phyloP scores from a whole-genome alignment of 208 protist species.

The Vickermania spadyakhi region DNA sequence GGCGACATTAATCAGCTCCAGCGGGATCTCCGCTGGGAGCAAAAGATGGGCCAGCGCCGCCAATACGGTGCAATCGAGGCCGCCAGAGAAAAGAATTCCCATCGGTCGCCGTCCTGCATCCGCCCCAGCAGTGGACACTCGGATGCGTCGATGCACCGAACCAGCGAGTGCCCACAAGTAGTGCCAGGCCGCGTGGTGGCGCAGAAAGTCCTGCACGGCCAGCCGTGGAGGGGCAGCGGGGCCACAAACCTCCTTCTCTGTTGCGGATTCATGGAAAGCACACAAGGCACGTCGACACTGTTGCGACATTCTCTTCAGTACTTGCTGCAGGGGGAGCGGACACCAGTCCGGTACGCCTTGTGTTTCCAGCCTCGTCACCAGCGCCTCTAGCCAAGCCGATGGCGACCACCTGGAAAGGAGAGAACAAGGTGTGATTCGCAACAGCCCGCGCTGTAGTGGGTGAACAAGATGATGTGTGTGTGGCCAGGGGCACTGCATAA shows the following conservation, averaged over 20 bases:
- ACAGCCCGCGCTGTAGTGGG: slow-evolving; percentile 30
- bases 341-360: no score
- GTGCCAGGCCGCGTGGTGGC: background rate
- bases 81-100: slow-evolving; percentile 88
- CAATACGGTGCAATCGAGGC: slow-evolving; percentile 92
- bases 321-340: no score
- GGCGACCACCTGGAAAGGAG: no score
- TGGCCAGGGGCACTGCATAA: slow-evolving; percentile 33
- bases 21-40: slow-evolving; percentile 62
- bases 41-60: slow-evolving; percentile 85
- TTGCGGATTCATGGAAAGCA: no score
- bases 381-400: no score
- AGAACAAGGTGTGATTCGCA: no score
- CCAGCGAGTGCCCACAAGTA: background rate
- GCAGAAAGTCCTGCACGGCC: no score
- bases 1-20: slow-evolving; percentile 94
- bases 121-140: background rate
- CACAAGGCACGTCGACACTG: no score
- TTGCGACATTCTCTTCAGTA: no score
- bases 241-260: no score
- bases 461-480: slow-evolving; percentile 31
- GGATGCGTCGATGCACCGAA: background rate
- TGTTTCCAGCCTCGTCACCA: no score
- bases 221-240: no score
- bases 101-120: slow-evolving; percentile 45